phyloP scores from a whole-genome alignment of 768 basidiomycete genomes.

The Pholiota conissans region DNA sequence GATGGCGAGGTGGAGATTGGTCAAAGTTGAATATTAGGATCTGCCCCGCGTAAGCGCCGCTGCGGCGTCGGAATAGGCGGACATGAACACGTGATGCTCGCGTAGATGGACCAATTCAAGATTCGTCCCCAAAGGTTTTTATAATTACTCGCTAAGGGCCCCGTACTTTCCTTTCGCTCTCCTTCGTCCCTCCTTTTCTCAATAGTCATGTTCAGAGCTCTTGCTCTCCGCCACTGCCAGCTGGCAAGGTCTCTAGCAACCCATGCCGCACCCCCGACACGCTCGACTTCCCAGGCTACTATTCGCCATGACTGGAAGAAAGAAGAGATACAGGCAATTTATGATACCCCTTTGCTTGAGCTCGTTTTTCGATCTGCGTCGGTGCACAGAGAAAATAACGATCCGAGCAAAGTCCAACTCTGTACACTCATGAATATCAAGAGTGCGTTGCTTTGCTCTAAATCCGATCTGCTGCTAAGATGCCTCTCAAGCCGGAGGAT shows the following conservation, averaged over 20 bases:
- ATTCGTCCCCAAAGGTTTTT: constrained; percentile 1
- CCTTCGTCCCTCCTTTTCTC: constrained; percentile 6
- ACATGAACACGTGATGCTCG: neutral
- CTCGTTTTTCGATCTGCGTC: constrained; percentile 85
- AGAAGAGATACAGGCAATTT: constrained; percentile 82
- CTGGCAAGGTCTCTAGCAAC: constrained; percentile 61
- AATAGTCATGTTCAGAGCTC: constrained; percentile 39
- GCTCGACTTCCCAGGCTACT: constrained; percentile 22
- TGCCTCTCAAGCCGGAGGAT: constrained; percentile 75
- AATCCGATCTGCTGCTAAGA: constrained; percentile 19
- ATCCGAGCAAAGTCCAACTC: constrained; percentile 89
- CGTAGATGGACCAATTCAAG: neutral
- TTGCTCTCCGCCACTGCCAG: constrained; percentile 25
- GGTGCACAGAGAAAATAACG: constrained; percentile 84
- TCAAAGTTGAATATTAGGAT: neutral
- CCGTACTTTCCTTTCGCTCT: constrained; percentile 9
- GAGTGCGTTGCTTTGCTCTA: constrained; percentile 55
- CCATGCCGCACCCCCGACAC: constrained; percentile 41
- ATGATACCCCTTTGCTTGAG: constrained; percentile 83
- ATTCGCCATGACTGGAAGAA: constrained; percentile 72
- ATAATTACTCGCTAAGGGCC: neutral
- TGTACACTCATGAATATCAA: constrained; percentile 99
- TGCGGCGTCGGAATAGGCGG: neutral
- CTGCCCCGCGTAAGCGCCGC: constrained; percentile 3
- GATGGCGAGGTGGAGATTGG: neutral